Evolutionary conservation across 1,284 basidiomycete genomes (phyloP).

Genomic region (Cutaneotrichosporon dermatis): DNA sequence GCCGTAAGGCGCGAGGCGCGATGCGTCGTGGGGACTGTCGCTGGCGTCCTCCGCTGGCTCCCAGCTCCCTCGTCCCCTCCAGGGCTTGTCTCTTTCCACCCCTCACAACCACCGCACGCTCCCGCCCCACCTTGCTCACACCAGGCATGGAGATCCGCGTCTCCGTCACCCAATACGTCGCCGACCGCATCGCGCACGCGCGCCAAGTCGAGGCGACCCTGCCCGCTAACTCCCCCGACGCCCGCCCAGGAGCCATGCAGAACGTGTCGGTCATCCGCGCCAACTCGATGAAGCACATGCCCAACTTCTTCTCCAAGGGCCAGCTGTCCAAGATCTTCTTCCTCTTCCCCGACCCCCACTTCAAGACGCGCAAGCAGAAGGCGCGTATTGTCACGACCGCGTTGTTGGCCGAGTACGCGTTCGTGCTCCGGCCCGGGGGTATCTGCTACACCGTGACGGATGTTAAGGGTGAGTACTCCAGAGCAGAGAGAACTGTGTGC

Average conservation of each 20-base stretch:
- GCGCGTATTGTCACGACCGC: slow-evolving; percentile 91
- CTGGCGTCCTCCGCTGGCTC: too few species aligned
- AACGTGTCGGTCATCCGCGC: slow-evolving; percentile 93
- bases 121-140: not conserved
- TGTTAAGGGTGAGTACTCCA: slow-evolving; percentile 56
- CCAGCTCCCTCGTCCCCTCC: too few species aligned
- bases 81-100: too few species aligned
- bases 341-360: slow-evolving; percentile 98
- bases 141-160: slow-evolving; percentile 94
- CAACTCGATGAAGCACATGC: slow-evolving; percentile 98
- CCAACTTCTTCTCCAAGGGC: slow-evolving; percentile 90
- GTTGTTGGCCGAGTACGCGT: slow-evolving; percentile 86
- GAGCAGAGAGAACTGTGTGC: not conserved
- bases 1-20: too few species aligned
- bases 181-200: slow-evolving; percentile 86
- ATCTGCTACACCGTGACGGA: slow-evolving; percentile 98
- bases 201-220: slow-evolving; percentile 57
- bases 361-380: slow-evolving; percentile 97
- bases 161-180: slow-evolving; percentile 93
- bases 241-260: slow-evolving; percentile 62
- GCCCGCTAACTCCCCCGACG: slow-evolving; percentile 17
- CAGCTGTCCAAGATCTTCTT: slow-evolving; percentile 94
- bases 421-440: slow-evolving; percentile 82
- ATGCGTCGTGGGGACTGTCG: too few species aligned
- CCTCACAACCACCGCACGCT: too few species aligned